These are phyloP conservation scores for Gynochthodes officinalis DNA, from an alignment of 257 asterid species.

Conservation along the genomic window DNA sequence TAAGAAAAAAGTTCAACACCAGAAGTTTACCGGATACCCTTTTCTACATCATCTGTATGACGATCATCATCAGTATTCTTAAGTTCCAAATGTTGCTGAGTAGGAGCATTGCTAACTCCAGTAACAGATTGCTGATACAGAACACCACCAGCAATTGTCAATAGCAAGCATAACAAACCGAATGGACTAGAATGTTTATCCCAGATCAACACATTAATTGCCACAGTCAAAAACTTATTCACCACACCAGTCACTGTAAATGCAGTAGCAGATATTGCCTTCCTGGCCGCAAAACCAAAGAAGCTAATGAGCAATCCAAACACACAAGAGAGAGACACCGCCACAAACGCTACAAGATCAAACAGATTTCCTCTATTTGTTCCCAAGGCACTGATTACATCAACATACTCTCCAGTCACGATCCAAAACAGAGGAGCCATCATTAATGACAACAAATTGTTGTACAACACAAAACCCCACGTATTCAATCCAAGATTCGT, in stretches of 20 bases:
- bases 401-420: slow-evolving; percentile 78
- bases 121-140: slow-evolving; percentile 96
- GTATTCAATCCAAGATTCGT: slow-evolving; percentile 91
- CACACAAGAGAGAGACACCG: slow-evolving; percentile 82
- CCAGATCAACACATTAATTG: slow-evolving; percentile 91
- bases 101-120: slow-evolving; percentile 41
- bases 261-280: slow-evolving; percentile 94
- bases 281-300: slow-evolving; percentile 95
- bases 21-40: slow-evolving; percentile 60
- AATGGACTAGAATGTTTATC: slow-evolving; percentile 96
- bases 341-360: slow-evolving; percentile 56
- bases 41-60: slow-evolving; percentile 43
- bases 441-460: slow-evolving; percentile 82
- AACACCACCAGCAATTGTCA: slow-evolving; percentile 84
- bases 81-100: slow-evolving; percentile 38
- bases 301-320: slow-evolving; percentile 95
- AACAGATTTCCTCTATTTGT: slow-evolving; percentile 45
- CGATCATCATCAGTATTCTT: slow-evolving; percentile 26
- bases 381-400: slow-evolving; percentile 57
- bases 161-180: slow-evolving; percentile 77
- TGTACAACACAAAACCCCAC: slow-evolving; percentile 92
- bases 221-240: slow-evolving; percentile 90
- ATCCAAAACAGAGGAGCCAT: slow-evolving; percentile 94
- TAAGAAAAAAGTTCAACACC: slow-evolving; percentile 38
- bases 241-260: slow-evolving; percentile 96